Conservation (phyloP, 2,329 filamentous ascomycete genomes). For the Fusarium nygamai region DNA sequence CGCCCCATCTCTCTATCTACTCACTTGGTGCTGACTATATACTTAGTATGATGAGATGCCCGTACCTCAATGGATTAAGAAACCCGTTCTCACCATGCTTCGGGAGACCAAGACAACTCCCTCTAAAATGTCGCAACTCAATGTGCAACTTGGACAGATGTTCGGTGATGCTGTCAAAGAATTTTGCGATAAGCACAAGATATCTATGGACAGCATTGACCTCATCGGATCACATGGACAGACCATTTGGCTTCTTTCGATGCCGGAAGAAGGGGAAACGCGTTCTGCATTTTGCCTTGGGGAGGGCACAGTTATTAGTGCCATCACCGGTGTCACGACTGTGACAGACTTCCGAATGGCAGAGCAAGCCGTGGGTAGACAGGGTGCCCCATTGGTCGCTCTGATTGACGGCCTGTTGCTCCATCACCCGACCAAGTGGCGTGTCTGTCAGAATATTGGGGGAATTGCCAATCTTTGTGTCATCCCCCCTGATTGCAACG, state of each 20-base stretch:
- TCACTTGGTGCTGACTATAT: not conserved
- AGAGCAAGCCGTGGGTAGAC: constrained; percentile 65
- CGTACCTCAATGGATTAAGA: constrained; percentile 64
- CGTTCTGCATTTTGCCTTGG: constrained; percentile 63
- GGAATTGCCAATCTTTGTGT: constrained; percentile 69
- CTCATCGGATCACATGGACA: constrained; percentile 66
- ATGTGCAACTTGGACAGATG: constrained; percentile 65
- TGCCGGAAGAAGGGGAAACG: constrained; percentile 50
- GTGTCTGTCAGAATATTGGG: constrained; percentile 69
- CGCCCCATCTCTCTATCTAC: rapidly evolving
- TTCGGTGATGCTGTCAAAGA: constrained; percentile 62
- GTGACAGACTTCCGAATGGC: constrained; percentile 67
- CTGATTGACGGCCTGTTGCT: constrained; percentile 67
- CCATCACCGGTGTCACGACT: constrained; percentile 64
- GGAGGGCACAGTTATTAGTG: constrained; percentile 64
- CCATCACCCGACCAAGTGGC: constrained; percentile 64
- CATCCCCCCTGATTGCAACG: constrained; percentile 58
- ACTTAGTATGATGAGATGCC: constrained; percentile 62
- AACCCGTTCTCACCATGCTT: constrained; percentile 65
- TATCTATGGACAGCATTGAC: constrained; percentile 61
- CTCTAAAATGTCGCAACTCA: constrained; percentile 63
- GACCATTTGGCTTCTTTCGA: constrained; percentile 63
- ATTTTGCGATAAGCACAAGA: constrained; percentile 57
- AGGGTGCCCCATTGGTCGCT: constrained; percentile 65
- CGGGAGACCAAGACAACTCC: constrained; percentile 62